These are phyloP conservation scores for Leptographium radiaticola DNA, from an alignment of 2,329 filamentous ascomycete genomes.

Conservation along the genomic window DNA sequence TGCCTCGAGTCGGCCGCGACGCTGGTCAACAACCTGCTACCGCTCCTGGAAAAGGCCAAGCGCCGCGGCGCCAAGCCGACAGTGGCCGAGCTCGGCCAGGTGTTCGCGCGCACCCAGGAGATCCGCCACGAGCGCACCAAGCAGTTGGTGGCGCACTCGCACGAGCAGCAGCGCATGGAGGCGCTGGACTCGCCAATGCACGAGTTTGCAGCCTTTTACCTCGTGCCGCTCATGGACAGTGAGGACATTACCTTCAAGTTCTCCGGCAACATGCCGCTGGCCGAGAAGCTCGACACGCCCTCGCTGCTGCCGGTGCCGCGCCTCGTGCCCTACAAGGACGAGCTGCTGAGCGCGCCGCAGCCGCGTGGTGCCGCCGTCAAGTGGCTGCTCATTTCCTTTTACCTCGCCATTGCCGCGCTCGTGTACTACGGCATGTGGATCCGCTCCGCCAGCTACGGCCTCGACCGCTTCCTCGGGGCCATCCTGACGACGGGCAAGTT, in stretches of 20 bases:
- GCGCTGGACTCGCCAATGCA: constrained; percentile 4
- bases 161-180: constrained; percentile 9
- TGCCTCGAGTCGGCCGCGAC: constrained; percentile 15
- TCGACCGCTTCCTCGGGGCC: neutral
- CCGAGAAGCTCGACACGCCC: constrained; percentile 4
- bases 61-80: constrained; percentile 1
- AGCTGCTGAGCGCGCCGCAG: constrained; percentile 5
- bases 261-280: constrained; percentile 5
- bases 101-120: constrained; percentile 5
- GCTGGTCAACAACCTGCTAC: constrained; percentile 11
- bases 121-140: neutral
- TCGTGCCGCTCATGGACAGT: neutral
- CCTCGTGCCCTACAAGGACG: constrained; percentile 8
- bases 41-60: neutral
- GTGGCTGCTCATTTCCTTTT: neutral
- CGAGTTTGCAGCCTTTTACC: neutral
- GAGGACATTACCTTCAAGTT: constrained; percentile 7
- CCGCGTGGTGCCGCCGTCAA: neutral
- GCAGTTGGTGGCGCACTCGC: constrained; percentile 3
- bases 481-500: constrained; percentile 3
- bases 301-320: neutral
- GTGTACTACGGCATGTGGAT: constrained; percentile 4
- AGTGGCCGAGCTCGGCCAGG: constrained; percentile 1
- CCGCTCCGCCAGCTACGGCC: neutral
- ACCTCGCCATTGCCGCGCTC: neutral